Evolutionary conservation across 371 early-diverging fungal genomes (phyloP), one percentile per base, ranked within the genome.

Genomic region (Apophysomyces variabilis): DNA sequence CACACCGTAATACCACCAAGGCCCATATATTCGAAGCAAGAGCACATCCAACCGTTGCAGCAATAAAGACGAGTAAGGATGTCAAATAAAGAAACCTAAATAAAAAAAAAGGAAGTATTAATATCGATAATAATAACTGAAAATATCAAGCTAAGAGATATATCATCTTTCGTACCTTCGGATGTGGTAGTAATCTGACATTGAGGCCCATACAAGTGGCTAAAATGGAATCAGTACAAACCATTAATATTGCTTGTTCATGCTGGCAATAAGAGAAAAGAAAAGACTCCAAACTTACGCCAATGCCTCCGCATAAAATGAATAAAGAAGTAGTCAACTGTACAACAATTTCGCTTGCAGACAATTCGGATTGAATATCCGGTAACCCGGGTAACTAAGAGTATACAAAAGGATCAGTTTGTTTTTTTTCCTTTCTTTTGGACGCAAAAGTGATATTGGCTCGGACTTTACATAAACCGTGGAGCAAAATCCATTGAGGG

Each of bases 31-130:
- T 85, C 0, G 65, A 68, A 6, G 88, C 77, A 8, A 88, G 64
- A 21, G 86, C 88, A 54, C 87, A 88, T 1, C 89, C 89, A 5
- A 89, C 44, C 38, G 87, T 85, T 12, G 88, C 89, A 0, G 74
- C 66, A 9, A 74, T 67, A 66, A 82, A 91, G 8, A 90, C 67
- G 4, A 82, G 14, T 54, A 85, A 75, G 12, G 88, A 89, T 0
- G 50, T 16, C 13, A 87, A 69, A 63, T 89, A 88, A 6, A 91
- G 76, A 5, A 82, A 74, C 60, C 87, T 83, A 66, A 56, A 54
- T 7, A 26, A 45, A 60, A 18, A 41, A 39, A 59, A 1, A 37
- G 1, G 1, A 26, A 58, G 35, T 18, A 26, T 26, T 1, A 13
- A 58, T 43, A 12, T 43, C 43, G 14, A 43, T 4, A 47, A 47